Evolutionary conservation across 169 alveolate genomes (phyloP), one percentile per base, ranked within the genome.

Genomic region (Plasmodium billcollinsi): DNA sequence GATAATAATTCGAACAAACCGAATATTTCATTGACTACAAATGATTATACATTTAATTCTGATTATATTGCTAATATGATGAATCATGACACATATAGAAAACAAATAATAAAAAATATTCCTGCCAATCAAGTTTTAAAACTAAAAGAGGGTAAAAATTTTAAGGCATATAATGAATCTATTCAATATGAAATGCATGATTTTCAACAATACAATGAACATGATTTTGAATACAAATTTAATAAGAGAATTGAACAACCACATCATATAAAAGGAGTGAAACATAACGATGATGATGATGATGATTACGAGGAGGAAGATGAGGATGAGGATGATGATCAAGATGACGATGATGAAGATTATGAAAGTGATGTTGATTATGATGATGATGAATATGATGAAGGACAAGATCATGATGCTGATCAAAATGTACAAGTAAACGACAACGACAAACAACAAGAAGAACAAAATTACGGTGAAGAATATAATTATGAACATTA

Each of bases 301-400:
- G 88, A 11, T 3, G 88, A 74, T 20, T 12, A 8, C 9, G 88
- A 59, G 43, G 61, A 62, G 29, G 88, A 74, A 62, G 88, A 47
- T 1, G 83, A 49, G n/a, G 83, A 74, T 0, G 88, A 59, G 0
- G 67, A 62, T 9, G 67, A 63, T 2, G 74, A 75, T 0, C 67
- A 63, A 0, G 65, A 20, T 2, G 86, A 73, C 2, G 86, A 73
- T 1, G 71, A 52, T 0, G 86, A 73, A 33, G 72, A 73, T 7
- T 69, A 26, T 5, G 86, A 73, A 8, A 29, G 50, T 6, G 69
- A 72, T 7, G 83, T 49, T 2, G 67, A 56, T 21, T 63, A 73
- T 11, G 86, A 33, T 11, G 73, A 73, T 11, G 86, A 58, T 15
- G 50, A 73, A n/a, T 59, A 70, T 12, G 56, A 70, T 8, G 78